phyloP scores from a whole-genome alignment of 805 yeast genomes.

The Kuraishia cidri region DNA sequence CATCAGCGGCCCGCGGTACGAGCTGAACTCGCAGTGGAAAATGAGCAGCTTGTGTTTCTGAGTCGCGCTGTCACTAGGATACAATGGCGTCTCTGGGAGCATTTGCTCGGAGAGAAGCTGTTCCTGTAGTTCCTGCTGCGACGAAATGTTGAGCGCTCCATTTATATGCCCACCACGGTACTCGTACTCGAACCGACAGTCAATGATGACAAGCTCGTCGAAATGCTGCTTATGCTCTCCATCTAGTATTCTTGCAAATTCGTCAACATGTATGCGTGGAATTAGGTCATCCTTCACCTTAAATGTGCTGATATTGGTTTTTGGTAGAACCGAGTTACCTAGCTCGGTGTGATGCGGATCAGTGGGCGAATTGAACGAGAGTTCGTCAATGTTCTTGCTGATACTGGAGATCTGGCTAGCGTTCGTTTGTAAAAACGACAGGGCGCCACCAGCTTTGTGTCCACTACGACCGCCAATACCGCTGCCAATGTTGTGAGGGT shows the following conservation, averaged over 20 bases:
- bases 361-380: not conserved
- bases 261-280: constrained; percentile 56
- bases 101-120: constrained; percentile 26
- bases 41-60: constrained; percentile 35
- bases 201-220: constrained; percentile 55
- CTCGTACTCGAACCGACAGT: constrained; percentile 91
- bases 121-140: constrained; percentile 60
- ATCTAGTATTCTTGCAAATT: constrained; percentile 47
- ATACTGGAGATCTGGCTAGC: not conserved
- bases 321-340: constrained; percentile 13
- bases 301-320: constrained; percentile 31
- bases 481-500: not conserved
- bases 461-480: not conserved
- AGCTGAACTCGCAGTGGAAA: constrained; percentile 92
- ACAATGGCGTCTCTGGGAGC: constrained; percentile 7
- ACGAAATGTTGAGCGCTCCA: constrained; percentile 71
- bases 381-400: not conserved
- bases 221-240: constrained; percentile 41
- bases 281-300: constrained; percentile 48
- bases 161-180: constrained; percentile 87
- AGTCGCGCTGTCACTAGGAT: constrained; percentile 2
- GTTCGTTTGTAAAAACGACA: too few species aligned
- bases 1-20: constrained; percentile 90
- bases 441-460: not conserved
- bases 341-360: not conserved